Evolutionary conservation across 805 yeast species (phyloP).

Genomic region (Cyberlindnera petersonii): DNA sequence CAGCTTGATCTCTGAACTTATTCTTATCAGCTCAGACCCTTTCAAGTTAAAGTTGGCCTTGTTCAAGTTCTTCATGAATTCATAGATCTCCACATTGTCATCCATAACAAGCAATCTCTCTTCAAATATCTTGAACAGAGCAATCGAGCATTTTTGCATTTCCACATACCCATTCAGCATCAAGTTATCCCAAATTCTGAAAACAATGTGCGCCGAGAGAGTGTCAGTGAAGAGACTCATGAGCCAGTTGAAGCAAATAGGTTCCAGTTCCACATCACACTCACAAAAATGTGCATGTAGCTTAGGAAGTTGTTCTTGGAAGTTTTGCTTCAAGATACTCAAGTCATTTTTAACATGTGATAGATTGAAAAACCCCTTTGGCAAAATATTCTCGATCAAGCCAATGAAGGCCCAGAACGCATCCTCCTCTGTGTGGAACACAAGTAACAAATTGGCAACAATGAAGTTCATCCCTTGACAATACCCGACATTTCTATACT

Average conservation of each 20-base stretch:
- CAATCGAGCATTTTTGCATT: slow-evolving; percentile 33
- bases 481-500: slow-evolving; percentile 48
- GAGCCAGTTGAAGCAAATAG: slow-evolving; percentile 55
- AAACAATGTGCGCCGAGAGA: slow-evolving; percentile 47
- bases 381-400: slow-evolving; percentile 45
- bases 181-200: slow-evolving; percentile 49
- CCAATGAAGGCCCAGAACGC: slow-evolving; percentile 52
- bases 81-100: slow-evolving; percentile 33
- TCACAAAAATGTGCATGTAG: slow-evolving; percentile 34
- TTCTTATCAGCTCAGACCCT: slow-evolving; percentile 23
- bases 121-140: slow-evolving; percentile 38
- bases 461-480: slow-evolving; percentile 61
- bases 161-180: slow-evolving; percentile 37
- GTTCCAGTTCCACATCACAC: slow-evolving; percentile 41
- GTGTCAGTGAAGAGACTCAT: slow-evolving; percentile 49
- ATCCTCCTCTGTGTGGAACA: slow-evolving; percentile 44
- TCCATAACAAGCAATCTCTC: slow-evolving; percentile 26
- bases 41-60: slow-evolving; percentile 24
- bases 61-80: slow-evolving; percentile 33
- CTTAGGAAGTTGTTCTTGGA: slow-evolving; percentile 38
- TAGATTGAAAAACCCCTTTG: slow-evolving; percentile 38
- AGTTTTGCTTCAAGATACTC: slow-evolving; percentile 32
- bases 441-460: slow-evolving; percentile 47
- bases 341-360: slow-evolving; percentile 39
- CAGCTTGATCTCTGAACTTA: slow-evolving; percentile 16